These are phyloP conservation scores for Aspergillus clavatus DNA, from an alignment of 2,329 filamentous ascomycete genomes.

Conservation along the genomic window DNA sequence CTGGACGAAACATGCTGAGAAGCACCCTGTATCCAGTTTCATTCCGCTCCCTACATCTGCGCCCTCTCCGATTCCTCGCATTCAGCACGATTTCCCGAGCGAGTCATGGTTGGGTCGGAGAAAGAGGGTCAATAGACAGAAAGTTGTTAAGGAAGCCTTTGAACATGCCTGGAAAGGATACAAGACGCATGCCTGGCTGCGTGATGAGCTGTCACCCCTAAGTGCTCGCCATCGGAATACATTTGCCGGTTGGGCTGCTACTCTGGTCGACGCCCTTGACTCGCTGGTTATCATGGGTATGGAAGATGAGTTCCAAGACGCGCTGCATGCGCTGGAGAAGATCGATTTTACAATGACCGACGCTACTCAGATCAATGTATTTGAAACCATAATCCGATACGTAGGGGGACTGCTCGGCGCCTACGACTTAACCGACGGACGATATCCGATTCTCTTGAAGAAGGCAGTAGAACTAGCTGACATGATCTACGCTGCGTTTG, in stretches of 20 bases:
- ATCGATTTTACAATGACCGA: conserved; percentile 79
- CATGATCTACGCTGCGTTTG: conserved; percentile 75
- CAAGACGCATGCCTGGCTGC: conserved; percentile 71
- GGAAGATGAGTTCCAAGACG: conserved; percentile 72
- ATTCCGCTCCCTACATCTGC: conserved; percentile 69
- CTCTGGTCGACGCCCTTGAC: conserved; percentile 75
- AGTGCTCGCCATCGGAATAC: conserved; percentile 66
- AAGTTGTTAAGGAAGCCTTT: conserved; percentile 68
- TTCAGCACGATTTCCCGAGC: conserved; percentile 66
- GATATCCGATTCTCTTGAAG: conserved; percentile 64
- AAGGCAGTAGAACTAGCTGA: conserved; percentile 80
- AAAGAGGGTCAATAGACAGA: conserved; percentile 60
- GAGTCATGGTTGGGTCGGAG: conserved; percentile 58
- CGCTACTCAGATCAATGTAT: conserved; percentile 70
- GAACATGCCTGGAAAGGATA: conserved; percentile 79
- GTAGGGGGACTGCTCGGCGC: conserved; percentile 80
- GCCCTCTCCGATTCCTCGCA: conserved; percentile 65
- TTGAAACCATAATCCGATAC: conserved; percentile 89
- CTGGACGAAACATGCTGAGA: conserved; percentile 68
- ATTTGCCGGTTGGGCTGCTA: conserved; percentile 89
- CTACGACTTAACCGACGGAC: conserved; percentile 75
- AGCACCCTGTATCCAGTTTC: conserved; percentile 68
- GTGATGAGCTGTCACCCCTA: conserved; percentile 79
- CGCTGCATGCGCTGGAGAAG: conserved; percentile 60
- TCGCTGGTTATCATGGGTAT: conserved; percentile 82